Base-by-base conservation (phyloP, 129 eudicot species). In the Flaveria sonorensis region DNA sequence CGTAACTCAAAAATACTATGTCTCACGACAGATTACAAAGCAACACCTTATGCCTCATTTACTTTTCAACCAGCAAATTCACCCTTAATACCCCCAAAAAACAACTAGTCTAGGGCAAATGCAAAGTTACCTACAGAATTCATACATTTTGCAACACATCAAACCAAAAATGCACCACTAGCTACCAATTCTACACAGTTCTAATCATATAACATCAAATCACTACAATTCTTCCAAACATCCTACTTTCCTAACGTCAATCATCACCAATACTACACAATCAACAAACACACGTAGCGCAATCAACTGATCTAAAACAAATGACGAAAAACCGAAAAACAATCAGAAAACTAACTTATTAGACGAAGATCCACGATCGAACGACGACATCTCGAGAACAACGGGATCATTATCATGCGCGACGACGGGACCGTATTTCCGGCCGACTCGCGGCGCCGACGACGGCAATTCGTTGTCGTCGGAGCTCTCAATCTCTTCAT, bases 351-450 rank as follows among this genome's bases (percentile, higher is more conserved):
- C 85, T 79, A 42, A 68, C 83, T 76, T 56, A 69, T 82, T 68
- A 21, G 92, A 84, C 11, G 92, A 84, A 65, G 88, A 75, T 51
- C 82, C 70, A 12, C 79, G 90, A 73, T 89, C 92, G 43, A 92
- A 75, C 9, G 96, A 85, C 13, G 97, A 84, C 97, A 92, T 92
- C 86, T 89, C 91, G 39, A 92, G 84, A 16, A 92, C 92, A 18
- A 91, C 92, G 32, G 96, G 86, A 81, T 92, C 97, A 64, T 79
- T 72, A 65, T 92, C 96, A 19, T 92, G 90, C 14, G 92, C 90
- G 32, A 89, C 87, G 50, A 92, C 96, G 13, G 97, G 92, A 52
- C 74, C 74, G 84, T 92, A 92, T 83, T 86, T 85, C 46, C 92
- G 90, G 5, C 92, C 92, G 23, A 83, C 82, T 12, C 86, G 84